Evolutionary conservation across 2,329 filamentous ascomycete species (phyloP).

Genomic region (Aspergillus intermedius): DNA sequence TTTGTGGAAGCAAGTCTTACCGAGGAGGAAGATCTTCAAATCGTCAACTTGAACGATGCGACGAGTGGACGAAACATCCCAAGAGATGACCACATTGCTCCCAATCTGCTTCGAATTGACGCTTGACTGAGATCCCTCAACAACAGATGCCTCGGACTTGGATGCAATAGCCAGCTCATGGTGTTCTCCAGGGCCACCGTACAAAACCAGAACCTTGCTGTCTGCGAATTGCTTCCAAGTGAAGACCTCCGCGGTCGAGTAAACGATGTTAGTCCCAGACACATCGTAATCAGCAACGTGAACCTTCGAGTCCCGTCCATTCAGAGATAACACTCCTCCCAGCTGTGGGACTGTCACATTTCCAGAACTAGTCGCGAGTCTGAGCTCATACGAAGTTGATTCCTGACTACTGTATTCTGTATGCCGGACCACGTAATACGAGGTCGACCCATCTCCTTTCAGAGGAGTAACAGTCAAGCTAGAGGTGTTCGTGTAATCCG

Average conservation of each 20-base stretch:
- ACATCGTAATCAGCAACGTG: constrained; percentile 39
- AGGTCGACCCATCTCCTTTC: constrained; percentile 46
- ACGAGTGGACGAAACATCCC: constrained; percentile 48
- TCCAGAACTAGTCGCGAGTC: constrained; percentile 42
- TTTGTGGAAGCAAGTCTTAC: constrained; percentile 28
- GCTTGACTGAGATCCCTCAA: constrained; percentile 27
- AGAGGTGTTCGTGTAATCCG: constrained; percentile 46
- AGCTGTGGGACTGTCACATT: constrained; percentile 36
- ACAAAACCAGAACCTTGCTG: constrained; percentile 44
- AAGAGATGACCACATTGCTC: constrained; percentile 39
- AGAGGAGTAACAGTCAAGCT: constrained; percentile 58
- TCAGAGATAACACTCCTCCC: constrained; percentile 31
- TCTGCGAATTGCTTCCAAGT: constrained; percentile 54
- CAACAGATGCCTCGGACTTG: constrained; percentile 18
- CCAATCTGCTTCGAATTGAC: constrained; percentile 24
- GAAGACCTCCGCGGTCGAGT: constrained; percentile 41
- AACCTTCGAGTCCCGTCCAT: constrained; percentile 40
- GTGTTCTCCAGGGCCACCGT: constrained; percentile 34
- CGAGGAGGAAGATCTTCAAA: constrained; percentile 50
- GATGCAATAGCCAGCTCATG: constrained; percentile 36
- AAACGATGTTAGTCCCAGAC: constrained; percentile 34
- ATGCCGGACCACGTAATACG: constrained; percentile 61
- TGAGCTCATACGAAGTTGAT: constrained; percentile 58
- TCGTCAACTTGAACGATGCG: constrained; percentile 34
- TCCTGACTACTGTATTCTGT: constrained; percentile 55